phyloP scores from a whole-genome alignment of 495 filamentous ascomycete genomes.

The Tuber melanosporum region DNA sequence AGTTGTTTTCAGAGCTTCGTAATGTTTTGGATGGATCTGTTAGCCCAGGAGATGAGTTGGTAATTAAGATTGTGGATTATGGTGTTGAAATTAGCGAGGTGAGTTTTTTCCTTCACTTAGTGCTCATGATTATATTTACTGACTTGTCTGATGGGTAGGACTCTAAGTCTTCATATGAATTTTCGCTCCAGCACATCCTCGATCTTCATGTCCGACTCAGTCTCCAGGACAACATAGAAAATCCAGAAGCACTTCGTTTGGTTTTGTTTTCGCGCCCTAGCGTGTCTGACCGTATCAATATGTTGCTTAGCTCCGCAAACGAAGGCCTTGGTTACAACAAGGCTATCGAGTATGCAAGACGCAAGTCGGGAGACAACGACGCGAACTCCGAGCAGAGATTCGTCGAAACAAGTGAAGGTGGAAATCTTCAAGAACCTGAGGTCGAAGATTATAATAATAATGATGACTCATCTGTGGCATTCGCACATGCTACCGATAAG shows the following conservation, averaged over 20 bases:
- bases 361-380: slow-evolving; percentile 19
- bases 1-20: slow-evolving; percentile 34
- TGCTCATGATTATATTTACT: slow-evolving; percentile 2
- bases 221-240: slow-evolving; percentile 34
- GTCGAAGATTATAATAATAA: slow-evolving; percentile 19
- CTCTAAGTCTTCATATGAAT: slow-evolving; percentile 34
- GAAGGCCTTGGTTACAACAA: slow-evolving; percentile 32
- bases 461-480: slow-evolving; percentile 9
- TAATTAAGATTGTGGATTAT: slow-evolving; percentile 39
- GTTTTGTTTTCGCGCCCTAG: slow-evolving; percentile 29
- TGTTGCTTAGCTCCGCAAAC: slow-evolving; percentile 24
- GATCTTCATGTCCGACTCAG: slow-evolving; percentile 38
- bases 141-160: slow-evolving; percentile 23
- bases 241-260: slow-evolving; percentile 30
- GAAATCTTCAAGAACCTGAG: slow-evolving; percentile 16
- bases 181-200: slow-evolving; percentile 38
- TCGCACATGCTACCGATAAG: slow-evolving; percentile 15
- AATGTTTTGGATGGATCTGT: slow-evolving; percentile 36
- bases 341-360: slow-evolving; percentile 8
- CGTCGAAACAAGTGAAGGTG: slow-evolving; percentile 13
- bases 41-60: slow-evolving; percentile 29
- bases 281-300: slow-evolving; percentile 25
- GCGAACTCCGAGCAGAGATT: slow-evolving; percentile 30
- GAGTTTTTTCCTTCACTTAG: slow-evolving; percentile 12
- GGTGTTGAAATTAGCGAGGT: slow-evolving; percentile 42